Conservation (phyloP, 2,329 filamentous ascomycete genomes). For the Pyrenophora teres region DNA sequence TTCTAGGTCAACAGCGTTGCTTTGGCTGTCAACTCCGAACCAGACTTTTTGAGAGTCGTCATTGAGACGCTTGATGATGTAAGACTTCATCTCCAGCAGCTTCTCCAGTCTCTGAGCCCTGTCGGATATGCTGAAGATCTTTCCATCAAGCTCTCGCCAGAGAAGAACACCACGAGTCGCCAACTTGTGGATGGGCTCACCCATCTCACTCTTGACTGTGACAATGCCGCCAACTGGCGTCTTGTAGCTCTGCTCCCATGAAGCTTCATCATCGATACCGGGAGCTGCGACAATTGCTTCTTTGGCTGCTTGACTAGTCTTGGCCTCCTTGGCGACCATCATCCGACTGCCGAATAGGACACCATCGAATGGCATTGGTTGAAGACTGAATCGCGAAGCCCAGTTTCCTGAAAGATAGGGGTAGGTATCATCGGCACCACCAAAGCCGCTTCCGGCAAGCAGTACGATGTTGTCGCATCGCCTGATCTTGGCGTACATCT, state of each 20-base stretch:
- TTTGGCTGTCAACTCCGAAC: constrained; percentile 85
- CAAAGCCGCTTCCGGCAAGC: constrained; percentile 89
- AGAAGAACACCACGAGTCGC: constrained; percentile 89
- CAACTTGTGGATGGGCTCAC: constrained; percentile 94
- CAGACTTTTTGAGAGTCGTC: constrained; percentile 97
- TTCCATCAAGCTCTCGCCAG: constrained; percentile 95
- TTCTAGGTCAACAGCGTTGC: constrained; percentile 82
- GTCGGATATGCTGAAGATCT: constrained; percentile 69
- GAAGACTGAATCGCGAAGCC: constrained; percentile 85
- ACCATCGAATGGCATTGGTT: constrained; percentile 92
- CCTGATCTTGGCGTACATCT: constrained; percentile 89
- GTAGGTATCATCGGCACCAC: constrained; percentile 86
- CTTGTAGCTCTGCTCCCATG: constrained; percentile 72
- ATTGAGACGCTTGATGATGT: constrained; percentile 95
- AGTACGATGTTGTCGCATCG: constrained; percentile 85
- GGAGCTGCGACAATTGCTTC: constrained; percentile 86
- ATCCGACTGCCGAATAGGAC: constrained; percentile 88
- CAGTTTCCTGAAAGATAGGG: constrained; percentile 89
- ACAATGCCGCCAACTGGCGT: constrained; percentile 61
- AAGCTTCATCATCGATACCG: constrained; percentile 79
- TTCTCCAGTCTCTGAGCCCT: constrained; percentile 75
- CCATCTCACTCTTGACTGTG: constrained; percentile 96
- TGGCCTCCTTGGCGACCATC: constrained; percentile 92
- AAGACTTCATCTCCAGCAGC: constrained; percentile 83
- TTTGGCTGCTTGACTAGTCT: constrained; percentile 86